A percentile compares a stretch with the other conserved stretches of the same genome.
phyloP scores from a whole-genome alignment of 768 basidiomycete genomes.

The Lentinula boryana region DNA sequence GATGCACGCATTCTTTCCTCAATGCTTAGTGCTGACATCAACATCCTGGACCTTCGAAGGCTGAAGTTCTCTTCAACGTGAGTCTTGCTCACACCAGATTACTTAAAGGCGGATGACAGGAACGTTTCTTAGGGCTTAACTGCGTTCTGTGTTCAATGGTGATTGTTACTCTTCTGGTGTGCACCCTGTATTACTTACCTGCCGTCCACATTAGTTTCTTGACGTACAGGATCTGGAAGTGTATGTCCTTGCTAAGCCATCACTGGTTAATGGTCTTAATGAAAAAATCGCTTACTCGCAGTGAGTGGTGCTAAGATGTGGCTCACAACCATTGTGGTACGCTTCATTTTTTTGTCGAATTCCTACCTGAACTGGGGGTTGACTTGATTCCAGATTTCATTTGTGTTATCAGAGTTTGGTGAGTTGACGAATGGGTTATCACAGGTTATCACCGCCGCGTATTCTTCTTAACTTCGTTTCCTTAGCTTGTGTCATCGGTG shows the following conservation, averaged over 20 bases:
- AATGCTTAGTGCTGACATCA: not conserved
- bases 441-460: not conserved
- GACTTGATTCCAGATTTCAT: conserved; percentile 14
- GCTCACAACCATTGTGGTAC: conserved; percentile 26
- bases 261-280: not conserved
- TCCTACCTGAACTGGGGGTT: not conserved
- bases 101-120: not conserved
- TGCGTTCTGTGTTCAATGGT: conserved; percentile 44
- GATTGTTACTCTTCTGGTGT: not conserved
- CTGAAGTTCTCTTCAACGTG: conserved; percentile 46
- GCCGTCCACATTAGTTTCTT: conserved; percentile 28
- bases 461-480: not conserved
- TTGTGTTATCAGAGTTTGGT: conserved; percentile 39
- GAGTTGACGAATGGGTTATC: not conserved
- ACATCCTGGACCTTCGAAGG: conserved; percentile 17
- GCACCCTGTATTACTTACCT: not conserved
- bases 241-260: conserved; percentile 22
- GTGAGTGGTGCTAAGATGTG: conserved; percentile 37
- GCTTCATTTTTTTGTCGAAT: conserved; percentile 8
- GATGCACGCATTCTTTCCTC: conserved; percentile 1
- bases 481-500: conserved; percentile 26
- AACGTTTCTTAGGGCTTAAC: conserved; percentile 30
- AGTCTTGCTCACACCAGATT: conserved; percentile 2
- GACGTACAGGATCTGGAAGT: conserved; percentile 35
- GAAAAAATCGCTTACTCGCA: conserved; percentile 13